Percentiles rank a stretch among this genome's conserved stretches.
Conservation (phyloP, 1,284 basidiomycete genomes). For the Agaricales sp. region DNA sequence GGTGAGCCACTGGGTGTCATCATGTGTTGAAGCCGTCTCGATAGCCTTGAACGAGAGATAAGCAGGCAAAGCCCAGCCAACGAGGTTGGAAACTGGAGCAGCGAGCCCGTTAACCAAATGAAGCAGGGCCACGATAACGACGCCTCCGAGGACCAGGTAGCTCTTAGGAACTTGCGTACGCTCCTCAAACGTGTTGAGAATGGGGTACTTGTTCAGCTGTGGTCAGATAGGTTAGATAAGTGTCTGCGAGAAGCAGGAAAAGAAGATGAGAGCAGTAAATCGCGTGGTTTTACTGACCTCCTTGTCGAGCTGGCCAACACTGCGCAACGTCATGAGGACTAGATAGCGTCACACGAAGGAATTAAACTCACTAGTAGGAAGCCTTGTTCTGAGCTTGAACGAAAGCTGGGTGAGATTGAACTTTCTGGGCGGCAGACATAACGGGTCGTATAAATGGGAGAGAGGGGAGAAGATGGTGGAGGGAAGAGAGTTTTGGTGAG, state of each 20-base stretch:
- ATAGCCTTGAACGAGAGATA: slow-evolving; percentile 83
- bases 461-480: neutral
- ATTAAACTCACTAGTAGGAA: slow-evolving; percentile 38
- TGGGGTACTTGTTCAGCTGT: slow-evolving; percentile 88
- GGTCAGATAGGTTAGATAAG: slow-evolving; percentile 10
- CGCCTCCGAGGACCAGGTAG: slow-evolving; percentile 74
- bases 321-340: neutral
- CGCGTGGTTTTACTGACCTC: slow-evolving; percentile 81
- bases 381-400: slow-evolving; percentile 72
- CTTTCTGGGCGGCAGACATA: slow-evolving; percentile 38
- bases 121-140: slow-evolving; percentile 54
- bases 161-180: slow-evolving; percentile 91
- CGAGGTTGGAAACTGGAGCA: slow-evolving; percentile 72
- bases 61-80: slow-evolving; percentile 78
- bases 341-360: neutral
- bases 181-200: slow-evolving; percentile 76
- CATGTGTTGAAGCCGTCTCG: slow-evolving; percentile 60
- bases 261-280: slow-evolving; percentile 2
- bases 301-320: slow-evolving; percentile 79
- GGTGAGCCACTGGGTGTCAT: slow-evolving; percentile 84
- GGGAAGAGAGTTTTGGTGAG: neutral
- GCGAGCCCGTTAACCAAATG: slow-evolving; percentile 80
- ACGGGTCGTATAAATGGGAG: neutral
- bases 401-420: slow-evolving; percentile 80
- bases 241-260: slow-evolving; percentile 12